Evolutionary conservation across 805 yeast species (phyloP).

Genomic region (Lipomyces starkeyi): DNA sequence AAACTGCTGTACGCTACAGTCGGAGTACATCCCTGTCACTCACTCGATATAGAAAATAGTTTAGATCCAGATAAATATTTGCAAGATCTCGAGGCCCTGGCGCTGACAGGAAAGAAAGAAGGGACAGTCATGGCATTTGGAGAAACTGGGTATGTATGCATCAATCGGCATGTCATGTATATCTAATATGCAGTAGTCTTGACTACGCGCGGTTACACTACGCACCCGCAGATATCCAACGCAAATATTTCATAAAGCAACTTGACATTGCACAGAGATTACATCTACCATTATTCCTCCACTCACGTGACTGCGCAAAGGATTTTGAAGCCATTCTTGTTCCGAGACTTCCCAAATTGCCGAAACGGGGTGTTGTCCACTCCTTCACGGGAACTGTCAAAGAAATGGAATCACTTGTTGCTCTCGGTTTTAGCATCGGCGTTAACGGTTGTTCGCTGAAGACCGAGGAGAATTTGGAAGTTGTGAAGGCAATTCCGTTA

Average conservation of each 20-base stretch:
- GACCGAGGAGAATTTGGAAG: conserved; percentile 72
- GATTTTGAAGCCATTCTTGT: conserved; percentile 72
- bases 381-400: conserved; percentile 85
- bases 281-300: conserved; percentile 81
- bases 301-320: conserved; percentile 82
- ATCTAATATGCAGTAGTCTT: conserved; percentile 45
- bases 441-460: conserved; percentile 93
- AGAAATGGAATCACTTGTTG: conserved; percentile 65
- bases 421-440: conserved; percentile 72
- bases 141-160: conserved; percentile 68
- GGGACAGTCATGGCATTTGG: conserved; percentile 84
- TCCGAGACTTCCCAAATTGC: conserved; percentile 61
- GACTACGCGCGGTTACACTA: conserved; percentile 90
- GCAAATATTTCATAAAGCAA: conserved; percentile 71
- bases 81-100: conserved; percentile 55
- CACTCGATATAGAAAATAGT: conserved; percentile 55
- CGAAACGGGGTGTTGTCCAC: conserved; percentile 82
- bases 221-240: conserved; percentile 71
- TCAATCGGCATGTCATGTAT: neutral
- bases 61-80: conserved; percentile 53
- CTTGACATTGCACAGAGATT: conserved; percentile 63
- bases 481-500: conserved; percentile 70
- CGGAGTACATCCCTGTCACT: conserved; percentile 96
- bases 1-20: conserved; percentile 62
- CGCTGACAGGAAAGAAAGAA: conserved; percentile 53